Evolutionary conservation across 345 rosid genomes (phyloP).

Genomic region (Iberis pinnata): DNA sequence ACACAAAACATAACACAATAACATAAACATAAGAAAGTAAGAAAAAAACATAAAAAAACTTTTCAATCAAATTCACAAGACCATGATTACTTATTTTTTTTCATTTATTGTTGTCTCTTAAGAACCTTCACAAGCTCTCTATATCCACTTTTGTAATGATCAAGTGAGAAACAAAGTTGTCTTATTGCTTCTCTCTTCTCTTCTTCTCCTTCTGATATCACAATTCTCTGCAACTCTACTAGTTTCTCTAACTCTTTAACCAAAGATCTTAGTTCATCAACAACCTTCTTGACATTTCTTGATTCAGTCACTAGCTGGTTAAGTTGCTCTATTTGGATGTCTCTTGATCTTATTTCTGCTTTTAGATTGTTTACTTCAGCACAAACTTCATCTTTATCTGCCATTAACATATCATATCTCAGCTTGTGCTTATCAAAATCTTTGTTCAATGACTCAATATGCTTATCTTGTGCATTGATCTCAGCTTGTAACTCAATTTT

Average conservation of each 20-base stretch:
- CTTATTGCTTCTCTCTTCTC: conserved; percentile 76
- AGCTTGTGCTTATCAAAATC: conserved; percentile 33
- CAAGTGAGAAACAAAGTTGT: conserved; percentile 76
- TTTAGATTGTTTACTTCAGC: conserved; percentile 37
- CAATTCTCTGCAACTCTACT: conserved; percentile 44
- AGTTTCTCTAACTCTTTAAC: conserved; percentile 48
- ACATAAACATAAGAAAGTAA: neutral
- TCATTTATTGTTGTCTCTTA: conserved; percentile 14
- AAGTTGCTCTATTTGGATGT: conserved; percentile 36
- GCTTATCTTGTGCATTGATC: conserved; percentile 32
- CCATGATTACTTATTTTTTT: neutral
- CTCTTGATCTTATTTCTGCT: conserved; percentile 40
- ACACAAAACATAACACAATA: no score
- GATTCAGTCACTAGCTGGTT: conserved; percentile 32
- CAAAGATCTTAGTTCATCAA: conserved; percentile 36
- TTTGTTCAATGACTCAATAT: conserved; percentile 37
- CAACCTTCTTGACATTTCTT: conserved; percentile 24
- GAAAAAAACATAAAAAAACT: no score
- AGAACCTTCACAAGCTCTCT: conserved; percentile 46
- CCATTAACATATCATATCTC: conserved; percentile 40
- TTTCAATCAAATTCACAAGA: neutral
- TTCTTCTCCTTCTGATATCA: conserved; percentile 53
- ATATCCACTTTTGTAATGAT: conserved; percentile 63
- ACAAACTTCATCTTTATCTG: conserved; percentile 43
- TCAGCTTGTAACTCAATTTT: conserved; percentile 35